phyloP scores from a whole-genome alignment of 169 alveolate species.

The Plasmodium malariae region DNA sequence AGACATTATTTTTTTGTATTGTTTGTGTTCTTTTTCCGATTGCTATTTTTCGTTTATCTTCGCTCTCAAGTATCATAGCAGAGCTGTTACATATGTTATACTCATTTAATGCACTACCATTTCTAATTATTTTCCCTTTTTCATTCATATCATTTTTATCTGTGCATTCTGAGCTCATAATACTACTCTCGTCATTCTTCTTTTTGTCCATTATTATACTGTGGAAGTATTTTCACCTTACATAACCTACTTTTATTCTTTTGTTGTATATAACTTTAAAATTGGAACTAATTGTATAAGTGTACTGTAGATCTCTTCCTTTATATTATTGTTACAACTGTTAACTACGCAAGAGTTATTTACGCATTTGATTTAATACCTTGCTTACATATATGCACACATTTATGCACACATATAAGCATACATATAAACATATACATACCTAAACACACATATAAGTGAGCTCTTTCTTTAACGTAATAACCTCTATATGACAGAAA shows the following conservation, averaged over 20 bases:
- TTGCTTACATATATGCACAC: slow-evolving; percentile 1
- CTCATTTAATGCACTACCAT: neutral
- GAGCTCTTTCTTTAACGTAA: neutral
- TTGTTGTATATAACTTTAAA: no score
- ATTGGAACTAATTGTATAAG: no score
- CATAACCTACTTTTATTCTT: neutral
- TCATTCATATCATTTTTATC: neutral
- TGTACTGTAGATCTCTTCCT: neutral
- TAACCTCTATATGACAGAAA: neutral
- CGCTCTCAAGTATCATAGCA: neutral
- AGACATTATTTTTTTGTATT: neutral
- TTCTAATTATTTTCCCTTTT: neutral
- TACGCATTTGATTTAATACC: no score
- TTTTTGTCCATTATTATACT: neutral
- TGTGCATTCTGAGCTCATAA: neutral
- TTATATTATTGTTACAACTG: no score
- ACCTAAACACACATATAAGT: neutral
- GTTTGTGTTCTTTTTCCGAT: neutral
- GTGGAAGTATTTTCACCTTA: neutral
- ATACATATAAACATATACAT: neutral
- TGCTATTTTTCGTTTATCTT: neutral
- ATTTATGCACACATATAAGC: neutral
- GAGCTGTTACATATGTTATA: neutral
- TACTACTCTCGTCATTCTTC: neutral
- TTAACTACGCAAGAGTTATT: no score